Conservation (phyloP, 164 flowering plant species). For the Magnolia kwangsiensis region DNA sequence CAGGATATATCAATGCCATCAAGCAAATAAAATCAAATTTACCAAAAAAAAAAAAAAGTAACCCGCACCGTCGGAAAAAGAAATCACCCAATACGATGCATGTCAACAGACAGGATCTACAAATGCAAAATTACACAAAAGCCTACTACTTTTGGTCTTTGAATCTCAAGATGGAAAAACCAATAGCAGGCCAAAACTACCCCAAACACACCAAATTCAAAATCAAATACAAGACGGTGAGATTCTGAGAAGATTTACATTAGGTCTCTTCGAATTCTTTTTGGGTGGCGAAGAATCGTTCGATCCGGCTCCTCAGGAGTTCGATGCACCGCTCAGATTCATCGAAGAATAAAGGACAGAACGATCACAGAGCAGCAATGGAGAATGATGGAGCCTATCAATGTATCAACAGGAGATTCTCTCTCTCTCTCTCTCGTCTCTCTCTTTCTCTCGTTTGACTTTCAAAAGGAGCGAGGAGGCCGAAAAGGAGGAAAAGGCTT, state of each 20-base stretch:
- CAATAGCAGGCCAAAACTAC: background rate
- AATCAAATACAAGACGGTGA: background rate
- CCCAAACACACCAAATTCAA: background rate
- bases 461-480: no score
- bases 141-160: background rate
- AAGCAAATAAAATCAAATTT: background rate
- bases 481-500: no score
- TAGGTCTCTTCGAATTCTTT: constrained; percentile 29
- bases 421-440: no score
- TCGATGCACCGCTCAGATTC: constrained; percentile 17
- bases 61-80: background rate
- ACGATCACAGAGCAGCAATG: background rate
- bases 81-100: background rate
- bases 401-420: no score
- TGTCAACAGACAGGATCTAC: background rate
- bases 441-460: no score
- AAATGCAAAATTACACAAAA: no score
- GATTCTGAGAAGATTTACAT: constrained; percentile 11
- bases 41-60: background rate
- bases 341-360: background rate
- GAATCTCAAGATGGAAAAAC: background rate
- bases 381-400: background rate
- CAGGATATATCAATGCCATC: background rate
- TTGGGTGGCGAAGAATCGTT: constrained; percentile 17
- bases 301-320: constrained; percentile 11